Evolutionary conservation across 2,329 filamentous ascomycete species (phyloP), one percentile per base, ranked within the genome.

Genomic region (Coniella vitis): DNA sequence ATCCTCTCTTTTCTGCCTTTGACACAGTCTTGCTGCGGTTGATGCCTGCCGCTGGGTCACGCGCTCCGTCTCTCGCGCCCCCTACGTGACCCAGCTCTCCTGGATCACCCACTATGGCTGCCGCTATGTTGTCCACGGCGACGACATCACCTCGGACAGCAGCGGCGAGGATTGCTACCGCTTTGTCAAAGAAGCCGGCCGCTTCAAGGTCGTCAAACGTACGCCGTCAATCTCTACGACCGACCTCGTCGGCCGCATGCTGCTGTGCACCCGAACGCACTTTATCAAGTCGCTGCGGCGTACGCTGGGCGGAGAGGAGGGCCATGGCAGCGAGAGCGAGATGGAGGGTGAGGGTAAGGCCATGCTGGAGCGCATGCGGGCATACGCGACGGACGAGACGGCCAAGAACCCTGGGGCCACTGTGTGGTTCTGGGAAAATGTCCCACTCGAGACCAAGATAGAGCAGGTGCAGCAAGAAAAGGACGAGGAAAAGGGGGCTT

Each of bases 21-120:
- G 9, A 32, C n/a, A n/a, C 65, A 90, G 87, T 55, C 78, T 95
- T 55, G 83, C 90, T 54, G 91, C 93, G 35, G 90, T 95, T 39
- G 84, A 97, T 61, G 93, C 93, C 56, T 97, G 93, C 69, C 86
- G 93, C 55, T 98, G 93, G 90, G 86, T 90, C 14, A 95, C 91
- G 41, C 76, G 80, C 54, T 89, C 88, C 34, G 76, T 98, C 50
- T 81, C 89, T 12, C 72, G 87, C 64, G 91, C 93, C 13, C 93
- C 93, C 25, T 98, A 98, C 69, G 93, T 98, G 48, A 98, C 93
- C 19, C 85, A 85, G 53, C 79, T 97, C 41, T 84, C 86, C 42
- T 98, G 90, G 88, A 95, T 98, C 61, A 85, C 85, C 49, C 90
- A 95, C 68, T 96, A 93, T 65, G 90, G 93, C 55, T 97, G 93